phyloP scores from a whole-genome alignment of 1,284 basidiomycete genomes.

The Butyriboletus appendiculatus region DNA sequence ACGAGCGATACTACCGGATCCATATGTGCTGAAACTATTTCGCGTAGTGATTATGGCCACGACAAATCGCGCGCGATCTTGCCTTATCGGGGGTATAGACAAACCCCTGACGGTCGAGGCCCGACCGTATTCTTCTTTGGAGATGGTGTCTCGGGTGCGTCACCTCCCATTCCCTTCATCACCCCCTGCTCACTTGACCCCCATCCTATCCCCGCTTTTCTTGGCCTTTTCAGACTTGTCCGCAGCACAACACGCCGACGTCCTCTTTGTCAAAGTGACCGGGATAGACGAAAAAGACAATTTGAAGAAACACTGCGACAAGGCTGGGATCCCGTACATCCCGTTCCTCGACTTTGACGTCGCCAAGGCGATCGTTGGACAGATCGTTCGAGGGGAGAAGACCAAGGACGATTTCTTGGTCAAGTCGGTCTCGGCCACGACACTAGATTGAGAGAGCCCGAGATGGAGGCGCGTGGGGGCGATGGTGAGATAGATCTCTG shows the following conservation, averaged over 20 bases:
- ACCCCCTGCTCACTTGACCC: not conserved
- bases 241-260: conserved; percentile 86
- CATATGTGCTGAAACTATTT: not conserved
- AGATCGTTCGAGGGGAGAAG: conserved; percentile 26
- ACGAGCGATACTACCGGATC: not conserved
- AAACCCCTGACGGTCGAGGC: conserved; percentile 56
- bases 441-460: not conserved
- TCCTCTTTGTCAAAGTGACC: conserved; percentile 88
- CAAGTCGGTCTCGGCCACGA: not conserved
- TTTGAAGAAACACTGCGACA: conserved; percentile 75
- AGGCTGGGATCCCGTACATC: conserved; percentile 67
- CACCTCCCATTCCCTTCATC: not conserved
- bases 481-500: not conserved
- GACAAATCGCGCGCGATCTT: conserved; percentile 93
- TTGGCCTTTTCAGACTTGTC: conserved; percentile 65
- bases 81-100: conserved; percentile 58
- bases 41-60: conserved; percentile 77
- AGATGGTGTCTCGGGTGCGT: conserved; percentile 86
- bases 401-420: conserved; percentile 25
- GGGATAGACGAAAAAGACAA: conserved; percentile 77
- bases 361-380: conserved; percentile 23
- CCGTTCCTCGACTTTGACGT: conserved; percentile 61
- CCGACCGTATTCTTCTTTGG: conserved; percentile 94
- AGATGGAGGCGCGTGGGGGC: not conserved
- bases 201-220: not conserved